Conservation (phyloP, 164 flowering plant genomes). For the Aristolochia contorta region DNA sequence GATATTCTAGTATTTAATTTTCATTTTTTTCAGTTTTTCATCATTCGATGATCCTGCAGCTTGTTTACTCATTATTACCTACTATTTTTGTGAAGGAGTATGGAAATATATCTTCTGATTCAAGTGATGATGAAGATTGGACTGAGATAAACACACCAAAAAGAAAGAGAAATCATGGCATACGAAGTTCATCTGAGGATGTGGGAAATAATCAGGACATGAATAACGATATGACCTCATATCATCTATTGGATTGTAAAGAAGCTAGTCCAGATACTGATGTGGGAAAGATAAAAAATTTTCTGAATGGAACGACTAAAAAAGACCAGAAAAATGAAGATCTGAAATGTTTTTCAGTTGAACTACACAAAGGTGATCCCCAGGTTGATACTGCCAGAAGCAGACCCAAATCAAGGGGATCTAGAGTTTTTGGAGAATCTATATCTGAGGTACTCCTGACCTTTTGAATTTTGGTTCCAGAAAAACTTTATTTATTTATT, state of each 20-base stretch:
- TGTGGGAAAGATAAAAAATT: constrained; percentile 5
- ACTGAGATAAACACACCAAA: constrained; percentile 23
- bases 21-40: too few relatives aligned
- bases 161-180: constrained; percentile 18
- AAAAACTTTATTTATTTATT: not conserved
- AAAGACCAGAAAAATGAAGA: constrained; percentile 17
- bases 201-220: constrained; percentile 8
- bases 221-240: not conserved
- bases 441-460: constrained; percentile 44
- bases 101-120: constrained; percentile 48
- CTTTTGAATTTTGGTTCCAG: not conserved
- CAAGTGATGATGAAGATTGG: constrained; percentile 86
- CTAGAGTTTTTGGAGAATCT: constrained; percentile 39
- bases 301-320: constrained; percentile 16
- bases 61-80: not conserved
- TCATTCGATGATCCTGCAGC: not conserved
- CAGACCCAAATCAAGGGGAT: constrained; percentile 16
- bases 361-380: constrained; percentile 10
- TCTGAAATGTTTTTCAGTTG: constrained; percentile 11
- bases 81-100: constrained; percentile 46
- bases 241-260: not conserved
- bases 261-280: not conserved
- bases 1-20: too few relatives aligned
- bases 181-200: constrained; percentile 12
- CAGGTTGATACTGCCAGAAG: constrained; percentile 13